phyloP scores from a whole-genome alignment of 164 flowering plant genomes.

The Chimonanthus praecox region DNA sequence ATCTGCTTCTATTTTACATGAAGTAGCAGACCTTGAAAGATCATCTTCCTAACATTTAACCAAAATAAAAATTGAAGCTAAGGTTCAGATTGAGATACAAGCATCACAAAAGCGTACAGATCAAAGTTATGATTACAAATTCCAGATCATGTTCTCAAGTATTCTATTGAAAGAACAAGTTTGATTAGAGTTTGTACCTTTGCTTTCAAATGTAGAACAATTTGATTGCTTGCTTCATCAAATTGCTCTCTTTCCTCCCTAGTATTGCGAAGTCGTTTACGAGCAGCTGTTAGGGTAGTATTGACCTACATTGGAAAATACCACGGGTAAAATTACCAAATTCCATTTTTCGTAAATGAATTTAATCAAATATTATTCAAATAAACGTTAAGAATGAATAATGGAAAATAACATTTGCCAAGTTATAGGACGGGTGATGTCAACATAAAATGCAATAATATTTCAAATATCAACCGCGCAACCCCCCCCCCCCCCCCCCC shows the following conservation, averaged over 20 bases:
- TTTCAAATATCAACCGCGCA: too few relatives aligned
- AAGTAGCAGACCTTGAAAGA: constrained; percentile 61
- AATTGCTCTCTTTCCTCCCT: constrained; percentile 84
- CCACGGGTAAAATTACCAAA: constrained; percentile 5
- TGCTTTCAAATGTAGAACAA: constrained; percentile 56
- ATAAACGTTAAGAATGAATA: too few relatives aligned
- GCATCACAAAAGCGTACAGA: neutral
- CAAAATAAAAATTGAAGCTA: neutral
- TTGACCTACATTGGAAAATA: constrained; percentile 45
- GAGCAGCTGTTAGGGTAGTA: constrained; percentile 46
- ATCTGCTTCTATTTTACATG: constrained; percentile 66
- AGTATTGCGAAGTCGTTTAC: constrained; percentile 61
- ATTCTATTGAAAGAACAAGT: neutral
- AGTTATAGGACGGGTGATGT: too few relatives aligned
- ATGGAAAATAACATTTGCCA: too few relatives aligned
- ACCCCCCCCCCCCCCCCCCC: too few relatives aligned
- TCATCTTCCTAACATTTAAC: constrained; percentile 68
- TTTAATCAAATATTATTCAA: too few relatives aligned
- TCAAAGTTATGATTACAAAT: neutral
- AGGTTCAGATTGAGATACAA: neutral
- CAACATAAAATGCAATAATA: too few relatives aligned
- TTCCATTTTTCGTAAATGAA: neutral
- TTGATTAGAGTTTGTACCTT: constrained; percentile 42
- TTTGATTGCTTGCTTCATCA: constrained; percentile 79
- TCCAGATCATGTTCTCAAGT: neutral